Percentiles rank a stretch among this genome's conserved stretches.
Evolutionary conservation across 2,329 filamentous ascomycete species (phyloP).

Genomic region (Alternaria sp.): DNA sequence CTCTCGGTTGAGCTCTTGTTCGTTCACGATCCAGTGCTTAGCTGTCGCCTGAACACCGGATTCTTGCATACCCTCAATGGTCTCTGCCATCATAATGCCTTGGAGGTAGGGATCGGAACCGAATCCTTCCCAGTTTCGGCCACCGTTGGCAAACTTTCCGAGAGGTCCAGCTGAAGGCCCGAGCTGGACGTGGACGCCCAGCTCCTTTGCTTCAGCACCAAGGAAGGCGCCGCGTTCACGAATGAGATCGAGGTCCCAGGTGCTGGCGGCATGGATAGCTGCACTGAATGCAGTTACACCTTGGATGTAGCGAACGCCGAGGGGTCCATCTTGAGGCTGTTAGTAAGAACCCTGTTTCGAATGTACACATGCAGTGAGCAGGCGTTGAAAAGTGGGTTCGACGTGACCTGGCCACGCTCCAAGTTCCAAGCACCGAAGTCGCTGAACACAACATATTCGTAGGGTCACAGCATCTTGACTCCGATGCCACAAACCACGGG

Average conservation of each 20-base stretch:
- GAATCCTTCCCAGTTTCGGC: conserved; percentile 59
- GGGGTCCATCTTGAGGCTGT: conserved; percentile 43
- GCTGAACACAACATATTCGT: background rate
- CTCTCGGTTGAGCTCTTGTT: conserved; percentile 66
- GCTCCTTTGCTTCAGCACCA: conserved; percentile 49
- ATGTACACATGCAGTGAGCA: background rate
- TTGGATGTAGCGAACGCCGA: conserved; percentile 48
- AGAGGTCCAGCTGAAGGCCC: conserved; percentile 53
- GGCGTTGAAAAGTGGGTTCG: background rate
- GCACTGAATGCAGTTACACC: conserved; percentile 50
- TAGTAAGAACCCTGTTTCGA: background rate
- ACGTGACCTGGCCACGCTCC: background rate
- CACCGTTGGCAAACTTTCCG: conserved; percentile 49
- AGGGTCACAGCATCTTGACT: background rate
- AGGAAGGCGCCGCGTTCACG: conserved; percentile 44
- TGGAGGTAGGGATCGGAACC: conserved; percentile 57
- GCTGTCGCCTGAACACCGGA: conserved; percentile 52
- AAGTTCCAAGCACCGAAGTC: background rate
- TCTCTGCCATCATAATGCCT: conserved; percentile 52
- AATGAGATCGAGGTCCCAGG: conserved; percentile 48
- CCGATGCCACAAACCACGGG: background rate
- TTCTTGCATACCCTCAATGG: conserved; percentile 55
- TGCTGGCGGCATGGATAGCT: conserved; percentile 48
- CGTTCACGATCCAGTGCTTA: conserved; percentile 66
- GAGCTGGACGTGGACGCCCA: conserved; percentile 53